A percentile compares a stretch with the other conserved stretches of the same genome.
These are phyloP conservation scores for Plasmodium gallinaceum DNA, from an alignment of 169 alveolate species.

Conservation along the genomic window DNA sequence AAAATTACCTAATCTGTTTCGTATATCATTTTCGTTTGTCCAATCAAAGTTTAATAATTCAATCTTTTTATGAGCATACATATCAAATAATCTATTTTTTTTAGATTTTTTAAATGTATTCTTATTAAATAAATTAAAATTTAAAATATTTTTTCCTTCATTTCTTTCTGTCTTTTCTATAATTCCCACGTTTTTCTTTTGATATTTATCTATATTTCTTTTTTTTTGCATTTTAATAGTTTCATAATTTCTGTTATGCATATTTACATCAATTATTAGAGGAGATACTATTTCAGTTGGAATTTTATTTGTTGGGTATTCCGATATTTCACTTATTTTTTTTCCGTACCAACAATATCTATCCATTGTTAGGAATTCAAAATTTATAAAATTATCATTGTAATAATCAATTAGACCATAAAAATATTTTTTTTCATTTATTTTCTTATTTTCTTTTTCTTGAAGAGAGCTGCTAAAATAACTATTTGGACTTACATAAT, in stretches of 20 bases:
- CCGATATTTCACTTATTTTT: constrained; percentile 17
- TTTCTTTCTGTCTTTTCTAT: not conserved
- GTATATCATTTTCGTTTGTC: constrained; percentile 64
- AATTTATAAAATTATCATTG: constrained; percentile 40
- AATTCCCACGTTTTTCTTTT: no score
- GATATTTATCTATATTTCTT: not conserved
- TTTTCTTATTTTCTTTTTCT: not conserved
- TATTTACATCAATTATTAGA: constrained; percentile 17
- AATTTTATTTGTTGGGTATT: constrained; percentile 50
- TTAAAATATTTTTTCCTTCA: not conserved
- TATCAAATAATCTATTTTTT: constrained; percentile 37
- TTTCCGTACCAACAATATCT: constrained; percentile 71
- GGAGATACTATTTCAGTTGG: constrained; percentile 46
- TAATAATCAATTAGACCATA: constrained; percentile 32
- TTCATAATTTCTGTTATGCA: constrained; percentile 20
- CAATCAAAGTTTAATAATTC: constrained; percentile 54
- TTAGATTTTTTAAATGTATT: constrained; percentile 18
- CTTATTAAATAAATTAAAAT: not conserved
- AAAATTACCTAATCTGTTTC: constrained; percentile 30
- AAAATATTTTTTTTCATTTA: not conserved
- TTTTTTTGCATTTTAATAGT: not conserved
- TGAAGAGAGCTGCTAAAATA: not conserved
- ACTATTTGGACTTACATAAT: no score
- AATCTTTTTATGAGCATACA: constrained; percentile 23
- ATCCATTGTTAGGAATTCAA: constrained; percentile 1